These are phyloP conservation scores for Chaetomium sp. DNA, from an alignment of 2,329 filamentous ascomycete species.

Conservation along the genomic window DNA sequence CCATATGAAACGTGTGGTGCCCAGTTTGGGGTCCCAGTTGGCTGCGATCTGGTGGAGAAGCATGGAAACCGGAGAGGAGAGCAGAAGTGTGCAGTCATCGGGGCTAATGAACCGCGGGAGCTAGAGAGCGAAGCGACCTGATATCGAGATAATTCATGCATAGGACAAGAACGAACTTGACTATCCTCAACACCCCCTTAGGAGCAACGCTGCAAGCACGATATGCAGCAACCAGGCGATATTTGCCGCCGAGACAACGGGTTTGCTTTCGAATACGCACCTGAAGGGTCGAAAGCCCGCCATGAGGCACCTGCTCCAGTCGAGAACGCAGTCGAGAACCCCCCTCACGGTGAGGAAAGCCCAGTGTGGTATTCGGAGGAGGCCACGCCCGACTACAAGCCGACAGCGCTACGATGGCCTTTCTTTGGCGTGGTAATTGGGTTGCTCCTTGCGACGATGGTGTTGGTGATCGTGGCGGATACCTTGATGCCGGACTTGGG, in stretches of 20 bases:
- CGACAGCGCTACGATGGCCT: constrained; percentile 29
- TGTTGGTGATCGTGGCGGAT: constrained; percentile 26
- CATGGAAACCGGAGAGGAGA: no score
- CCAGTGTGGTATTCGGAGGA: constrained; percentile 7
- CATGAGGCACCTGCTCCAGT: constrained; percentile 11
- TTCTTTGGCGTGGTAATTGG: constrained; percentile 26
- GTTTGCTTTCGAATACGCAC: constrained; percentile 27
- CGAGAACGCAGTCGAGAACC: constrained; percentile 1
- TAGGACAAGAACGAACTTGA: no score
- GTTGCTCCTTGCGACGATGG: constrained; percentile 25
- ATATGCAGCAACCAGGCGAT: constrained; percentile 17
- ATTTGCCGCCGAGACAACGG: constrained; percentile 11
- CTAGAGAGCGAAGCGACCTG: no score
- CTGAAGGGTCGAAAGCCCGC: constrained; percentile 27
- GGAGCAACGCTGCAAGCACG: background rate
- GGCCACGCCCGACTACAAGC: constrained; percentile 27
- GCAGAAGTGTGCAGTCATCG: no score
- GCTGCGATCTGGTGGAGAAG: no score
- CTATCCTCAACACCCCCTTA: no score
- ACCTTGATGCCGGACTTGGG: constrained; percentile 29
- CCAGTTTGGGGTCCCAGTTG: no score
- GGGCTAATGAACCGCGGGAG: no score
- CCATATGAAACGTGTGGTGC: no score
- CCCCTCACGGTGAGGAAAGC: background rate
- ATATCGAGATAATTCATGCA: no score